Evolutionary conservation across 139 green algal species (phyloP).

Genomic region (Chlamydomonas urium): DNA sequence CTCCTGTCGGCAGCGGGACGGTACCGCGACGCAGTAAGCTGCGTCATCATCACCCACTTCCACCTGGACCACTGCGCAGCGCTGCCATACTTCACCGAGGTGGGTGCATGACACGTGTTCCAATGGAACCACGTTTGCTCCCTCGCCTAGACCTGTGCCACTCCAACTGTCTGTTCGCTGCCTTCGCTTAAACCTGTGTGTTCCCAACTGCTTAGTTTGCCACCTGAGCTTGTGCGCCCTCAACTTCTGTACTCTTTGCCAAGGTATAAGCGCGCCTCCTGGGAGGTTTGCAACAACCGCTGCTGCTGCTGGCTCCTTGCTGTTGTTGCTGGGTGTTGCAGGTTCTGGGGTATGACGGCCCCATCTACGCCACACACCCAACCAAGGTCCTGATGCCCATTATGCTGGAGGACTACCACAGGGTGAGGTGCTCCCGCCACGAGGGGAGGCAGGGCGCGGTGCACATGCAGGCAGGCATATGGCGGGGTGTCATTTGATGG

Average conservation of each 20-base stretch:
- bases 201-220: too few species aligned
- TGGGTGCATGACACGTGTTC: background rate
- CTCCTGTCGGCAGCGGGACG: conserved; percentile 28
- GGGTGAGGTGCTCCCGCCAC: conserved; percentile 21
- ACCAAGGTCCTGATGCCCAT: conserved; percentile 65
- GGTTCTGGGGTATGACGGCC: conserved; percentile 54
- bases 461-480: too few species aligned
- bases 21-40: conserved; percentile 38
- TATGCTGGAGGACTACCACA: conserved; percentile 73
- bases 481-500: too few species aligned
- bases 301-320: too few species aligned
- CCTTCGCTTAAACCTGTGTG: too few species aligned
- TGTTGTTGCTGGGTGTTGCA: too few species aligned
- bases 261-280: too few species aligned
- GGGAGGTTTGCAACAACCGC: too few species aligned
- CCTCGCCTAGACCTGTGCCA: too few species aligned
- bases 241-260: too few species aligned
- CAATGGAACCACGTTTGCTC: background rate
- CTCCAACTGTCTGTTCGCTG: too few species aligned
- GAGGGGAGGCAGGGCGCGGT: background rate
- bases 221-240: too few species aligned
- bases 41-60: conserved; percentile 67
- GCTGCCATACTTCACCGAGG: conserved; percentile 64
- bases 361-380: conserved; percentile 69
- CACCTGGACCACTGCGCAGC: conserved; percentile 66